Evolutionary conservation across 192 early-diverging fungal species (phyloP).

Genomic region (Podila minutissima): DNA sequence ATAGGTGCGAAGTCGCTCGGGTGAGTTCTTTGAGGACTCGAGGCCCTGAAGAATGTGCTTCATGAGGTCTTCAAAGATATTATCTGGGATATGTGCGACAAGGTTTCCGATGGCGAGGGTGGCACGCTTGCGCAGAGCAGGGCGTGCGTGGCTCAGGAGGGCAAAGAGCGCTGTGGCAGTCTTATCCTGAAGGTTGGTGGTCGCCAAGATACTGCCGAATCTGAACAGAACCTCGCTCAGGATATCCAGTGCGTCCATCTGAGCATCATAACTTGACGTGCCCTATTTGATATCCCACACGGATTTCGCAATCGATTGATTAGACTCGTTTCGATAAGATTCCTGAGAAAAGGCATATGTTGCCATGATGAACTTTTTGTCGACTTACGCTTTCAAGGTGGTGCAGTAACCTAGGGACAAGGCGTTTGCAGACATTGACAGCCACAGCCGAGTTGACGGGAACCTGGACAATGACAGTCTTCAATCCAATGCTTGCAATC

Average conservation of each 20-base stretch:
- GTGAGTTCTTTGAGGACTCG: constrained; percentile 56
- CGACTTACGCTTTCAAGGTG: constrained; percentile 68
- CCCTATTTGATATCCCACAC: constrained; percentile 13
- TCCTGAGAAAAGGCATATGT: too few species aligned
- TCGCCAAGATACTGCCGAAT: constrained; percentile 71
- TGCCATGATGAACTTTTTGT: too few species aligned
- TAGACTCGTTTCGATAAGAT: too few species aligned
- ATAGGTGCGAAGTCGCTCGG: constrained; percentile 77
- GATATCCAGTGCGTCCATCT: constrained; percentile 81
- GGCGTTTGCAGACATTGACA: constrained; percentile 62
- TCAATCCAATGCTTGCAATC: constrained; percentile 86
- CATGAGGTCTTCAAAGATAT: constrained; percentile 76
- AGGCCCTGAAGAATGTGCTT: constrained; percentile 63
- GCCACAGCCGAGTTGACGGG: constrained; percentile 61
- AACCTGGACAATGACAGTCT: constrained; percentile 82
- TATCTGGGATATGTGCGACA: constrained; percentile 71
- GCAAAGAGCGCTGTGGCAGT: constrained; percentile 74
- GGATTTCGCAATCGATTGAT: too few species aligned
- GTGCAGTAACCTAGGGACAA: constrained; percentile 75
- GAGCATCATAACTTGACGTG: constrained; percentile 60
- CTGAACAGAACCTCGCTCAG: constrained; percentile 75
- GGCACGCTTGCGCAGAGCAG: constrained; percentile 84
- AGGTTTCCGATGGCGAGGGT: constrained; percentile 74
- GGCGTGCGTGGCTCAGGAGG: constrained; percentile 72
- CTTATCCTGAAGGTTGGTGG: constrained; percentile 58